These are phyloP conservation scores for Penicillium cinerascens DNA, from an alignment of 495 filamentous ascomycete species.

Conservation along the genomic window DNA sequence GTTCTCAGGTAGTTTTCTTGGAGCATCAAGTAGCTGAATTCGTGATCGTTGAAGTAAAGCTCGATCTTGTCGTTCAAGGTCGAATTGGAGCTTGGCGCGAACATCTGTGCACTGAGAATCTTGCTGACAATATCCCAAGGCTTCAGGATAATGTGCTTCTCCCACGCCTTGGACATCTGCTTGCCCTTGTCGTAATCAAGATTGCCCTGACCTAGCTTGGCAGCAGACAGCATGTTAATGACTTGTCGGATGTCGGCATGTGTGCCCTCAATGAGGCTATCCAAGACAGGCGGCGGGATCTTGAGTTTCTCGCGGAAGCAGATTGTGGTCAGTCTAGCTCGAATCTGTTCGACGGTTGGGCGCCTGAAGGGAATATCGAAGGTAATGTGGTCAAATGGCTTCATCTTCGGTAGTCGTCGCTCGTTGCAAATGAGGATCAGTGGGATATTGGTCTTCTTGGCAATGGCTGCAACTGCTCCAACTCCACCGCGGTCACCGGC, in stretches of 20 bases:
- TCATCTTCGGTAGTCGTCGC: constrained; percentile 90
- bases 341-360: constrained; percentile 82
- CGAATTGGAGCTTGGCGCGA: constrained; percentile 71
- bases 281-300: constrained; percentile 80
- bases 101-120: constrained; percentile 84
- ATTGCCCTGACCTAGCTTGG: constrained; percentile 74
- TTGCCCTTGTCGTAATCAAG: constrained; percentile 83
- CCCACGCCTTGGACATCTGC: constrained; percentile 94
- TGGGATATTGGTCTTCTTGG: constrained; percentile 90
- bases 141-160: constrained; percentile 93
- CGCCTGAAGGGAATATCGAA: constrained; percentile 84
- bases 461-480: constrained; percentile 86
- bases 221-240: constrained; percentile 96
- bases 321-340: constrained; percentile 88
- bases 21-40: constrained; percentile 94
- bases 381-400: constrained; percentile 83
- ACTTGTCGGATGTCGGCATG: constrained; percentile 95
- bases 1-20: constrained; percentile 96
- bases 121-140: constrained; percentile 97
- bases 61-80: constrained; percentile 96
- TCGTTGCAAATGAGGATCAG: constrained; percentile 99
- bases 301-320: constrained; percentile 88
- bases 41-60: constrained; percentile 98
- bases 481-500: constrained; percentile 95
- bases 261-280: constrained; percentile 91